phyloP scores from a whole-genome alignment of 768 basidiomycete genomes.

The Suillus subluteus region DNA sequence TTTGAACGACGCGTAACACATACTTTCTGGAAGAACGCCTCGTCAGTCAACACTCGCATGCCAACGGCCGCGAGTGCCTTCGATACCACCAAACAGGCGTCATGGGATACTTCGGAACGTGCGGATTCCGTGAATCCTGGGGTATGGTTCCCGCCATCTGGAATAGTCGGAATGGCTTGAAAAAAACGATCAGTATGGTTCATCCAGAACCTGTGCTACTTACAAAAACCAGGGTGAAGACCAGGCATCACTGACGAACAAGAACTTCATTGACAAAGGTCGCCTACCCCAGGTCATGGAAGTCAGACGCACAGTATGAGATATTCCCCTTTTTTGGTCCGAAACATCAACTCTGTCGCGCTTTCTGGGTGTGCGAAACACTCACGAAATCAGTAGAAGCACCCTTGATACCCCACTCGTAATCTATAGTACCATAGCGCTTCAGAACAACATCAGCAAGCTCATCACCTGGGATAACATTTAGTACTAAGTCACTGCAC shows the following conservation, averaged over 20 bases:
- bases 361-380: conserved; percentile 7
- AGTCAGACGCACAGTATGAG: conserved; percentile 54
- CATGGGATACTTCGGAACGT: conserved; percentile 56
- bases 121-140: conserved; percentile 61
- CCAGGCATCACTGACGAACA: conserved; percentile 45
- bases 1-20: conserved; percentile 14
- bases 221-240: conserved; percentile 62
- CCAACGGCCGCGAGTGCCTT: conserved; percentile 71
- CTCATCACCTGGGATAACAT: conserved; percentile 50
- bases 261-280: conserved; percentile 14
- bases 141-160: conserved; percentile 77
- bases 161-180: conserved; percentile 67
- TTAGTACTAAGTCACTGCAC: not conserved
- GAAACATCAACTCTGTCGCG: not conserved
- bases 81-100: conserved; percentile 61
- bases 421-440: conserved; percentile 59
- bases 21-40: conserved; percentile 58
- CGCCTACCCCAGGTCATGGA: not conserved
- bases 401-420: conserved; percentile 61
- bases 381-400: conserved; percentile 81
- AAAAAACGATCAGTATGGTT: not conserved
- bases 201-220: conserved; percentile 8
- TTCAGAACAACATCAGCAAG: conserved; percentile 58
- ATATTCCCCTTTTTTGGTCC: conserved; percentile 43
- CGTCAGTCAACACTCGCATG: conserved; percentile 63